Evolutionary conservation across 805 yeast genomes (phyloP).

Genomic region (Saccharomyces eubayanus): DNA sequence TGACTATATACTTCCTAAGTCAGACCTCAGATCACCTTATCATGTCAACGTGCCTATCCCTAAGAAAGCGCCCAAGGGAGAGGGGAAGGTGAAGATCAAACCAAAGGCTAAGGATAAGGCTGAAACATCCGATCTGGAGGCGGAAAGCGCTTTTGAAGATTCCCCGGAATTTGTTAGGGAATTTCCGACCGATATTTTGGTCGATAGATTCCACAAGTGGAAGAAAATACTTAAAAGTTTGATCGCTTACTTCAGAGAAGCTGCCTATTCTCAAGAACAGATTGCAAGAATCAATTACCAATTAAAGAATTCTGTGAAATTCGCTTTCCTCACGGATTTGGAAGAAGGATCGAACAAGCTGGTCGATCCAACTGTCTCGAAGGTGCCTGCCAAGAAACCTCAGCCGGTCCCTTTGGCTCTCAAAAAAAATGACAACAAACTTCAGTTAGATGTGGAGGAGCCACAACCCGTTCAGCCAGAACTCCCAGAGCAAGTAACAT

Average conservation of each 20-base stretch:
- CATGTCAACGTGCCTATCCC: conserved; percentile 24
- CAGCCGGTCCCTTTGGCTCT: conserved; percentile 14
- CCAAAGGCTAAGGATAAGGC: background rate
- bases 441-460: conserved; percentile 2
- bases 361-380: conserved; percentile 44
- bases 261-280: conserved; percentile 72
- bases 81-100: background rate
- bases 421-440: conserved; percentile 4
- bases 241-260: conserved; percentile 60
- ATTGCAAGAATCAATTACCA: conserved; percentile 53
- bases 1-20: conserved; percentile 17
- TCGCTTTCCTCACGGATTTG: conserved; percentile 29
- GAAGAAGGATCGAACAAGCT: conserved; percentile 28
- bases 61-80: conserved; percentile 9
- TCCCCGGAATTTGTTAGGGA: conserved; percentile 19
- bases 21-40: conserved; percentile 21
- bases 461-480: conserved; percentile 7
- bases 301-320: conserved; percentile 56
- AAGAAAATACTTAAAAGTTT: conserved; percentile 62
- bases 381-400: conserved; percentile 28
- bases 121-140: conserved; percentile 1
- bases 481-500: conserved; percentile 9
- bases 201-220: conserved; percentile 76
- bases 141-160: background rate
- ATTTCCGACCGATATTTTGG: conserved; percentile 70